Evolutionary conservation across 1,284 basidiomycete species (phyloP), one percentile per base, ranked within the genome.

Genomic region (Abortiporus biennis): DNA sequence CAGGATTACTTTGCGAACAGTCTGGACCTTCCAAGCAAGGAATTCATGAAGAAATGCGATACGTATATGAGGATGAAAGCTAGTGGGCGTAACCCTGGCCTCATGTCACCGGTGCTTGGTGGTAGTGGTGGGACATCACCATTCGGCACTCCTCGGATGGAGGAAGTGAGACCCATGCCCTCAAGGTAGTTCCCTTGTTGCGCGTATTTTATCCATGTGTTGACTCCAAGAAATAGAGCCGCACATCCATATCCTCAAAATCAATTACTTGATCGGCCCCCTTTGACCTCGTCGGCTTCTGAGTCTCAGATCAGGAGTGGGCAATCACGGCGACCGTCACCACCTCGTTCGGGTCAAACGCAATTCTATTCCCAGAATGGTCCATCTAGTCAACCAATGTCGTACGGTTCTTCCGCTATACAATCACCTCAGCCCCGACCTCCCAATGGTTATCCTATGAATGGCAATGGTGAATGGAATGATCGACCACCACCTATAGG

Each of bases 41-140:
- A 94, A 39, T 89, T 94, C 57, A 68, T 92, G 69, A 92, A 90
- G 75, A 92, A 88, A 63, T 89, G 85, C 53, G 86, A 90, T 47
- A 83, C 80, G 25, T 92, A 90, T 55, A 71, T 79, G 64, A 67
- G 72, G 31, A 47, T 73, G 11, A 76, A 66, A 53, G 58, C 68
- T 12, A 67, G 72, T 33, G 72, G 67, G 29, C 66, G 69, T 12
- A 55, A 57, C 29, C 58, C 57, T 9, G 61, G 61, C 6, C 48
- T 66, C 31, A 66, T 59, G 39, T 62, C 68, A n/a, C 61, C 67
- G 4, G 46, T 61, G 39, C 45, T 55, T 11, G 59, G 56, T 6
- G 51, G 61, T 5, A 47, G 54, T 19, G n/a, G n/a, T n/a, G n/a
- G n/a, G n/a, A 55, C 58, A 5, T 62, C 56, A 44, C 63, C 54